Conservation (phyloP, 345 rosid genomes). For the Hibiscus syriacus region DNA sequence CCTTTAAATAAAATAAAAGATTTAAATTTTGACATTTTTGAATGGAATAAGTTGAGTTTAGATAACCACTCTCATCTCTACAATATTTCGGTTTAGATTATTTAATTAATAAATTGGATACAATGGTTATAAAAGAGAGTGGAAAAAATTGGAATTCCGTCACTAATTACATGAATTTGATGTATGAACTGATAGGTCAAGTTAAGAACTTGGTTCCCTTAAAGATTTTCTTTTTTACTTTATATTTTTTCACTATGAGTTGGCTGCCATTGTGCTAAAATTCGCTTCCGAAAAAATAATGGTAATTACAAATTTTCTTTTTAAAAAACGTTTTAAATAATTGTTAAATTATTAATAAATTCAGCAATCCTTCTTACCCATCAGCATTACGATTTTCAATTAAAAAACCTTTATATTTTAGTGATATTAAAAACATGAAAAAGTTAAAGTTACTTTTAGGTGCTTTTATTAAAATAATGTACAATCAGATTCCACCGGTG, state of each 20-base stretch:
- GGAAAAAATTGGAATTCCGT: not conserved
- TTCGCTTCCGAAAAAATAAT: too few relatives aligned
- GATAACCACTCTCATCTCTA: too few relatives aligned
- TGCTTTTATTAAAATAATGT: not conserved
- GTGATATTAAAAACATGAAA: not conserved
- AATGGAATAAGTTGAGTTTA: too few relatives aligned
- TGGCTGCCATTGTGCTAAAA: not conserved
- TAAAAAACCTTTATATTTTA: not conserved
- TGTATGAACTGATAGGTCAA: slow-evolving; percentile 4
- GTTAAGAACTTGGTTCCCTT: slow-evolving; percentile 7
- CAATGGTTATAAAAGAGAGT: too few relatives aligned
- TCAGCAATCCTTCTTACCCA: too few relatives aligned
- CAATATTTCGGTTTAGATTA: too few relatives aligned
- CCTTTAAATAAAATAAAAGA: too few relatives aligned
- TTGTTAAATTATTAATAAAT: too few relatives aligned
- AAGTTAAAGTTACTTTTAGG: not conserved
- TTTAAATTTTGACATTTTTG: too few relatives aligned
- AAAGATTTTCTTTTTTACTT: not conserved
- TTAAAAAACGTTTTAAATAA: too few relatives aligned
- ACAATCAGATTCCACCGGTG: slow-evolving; percentile 19
- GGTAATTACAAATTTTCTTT: too few relatives aligned
- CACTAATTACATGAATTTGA: not conserved
- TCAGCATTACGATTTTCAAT: not conserved
- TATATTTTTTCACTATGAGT: not conserved
- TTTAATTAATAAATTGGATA: too few relatives aligned